Evolutionary conservation across 108 stramenopile genomes (phyloP), one percentile per base, ranked within the genome.

Genomic region (Nitzschia sp.): DNA sequence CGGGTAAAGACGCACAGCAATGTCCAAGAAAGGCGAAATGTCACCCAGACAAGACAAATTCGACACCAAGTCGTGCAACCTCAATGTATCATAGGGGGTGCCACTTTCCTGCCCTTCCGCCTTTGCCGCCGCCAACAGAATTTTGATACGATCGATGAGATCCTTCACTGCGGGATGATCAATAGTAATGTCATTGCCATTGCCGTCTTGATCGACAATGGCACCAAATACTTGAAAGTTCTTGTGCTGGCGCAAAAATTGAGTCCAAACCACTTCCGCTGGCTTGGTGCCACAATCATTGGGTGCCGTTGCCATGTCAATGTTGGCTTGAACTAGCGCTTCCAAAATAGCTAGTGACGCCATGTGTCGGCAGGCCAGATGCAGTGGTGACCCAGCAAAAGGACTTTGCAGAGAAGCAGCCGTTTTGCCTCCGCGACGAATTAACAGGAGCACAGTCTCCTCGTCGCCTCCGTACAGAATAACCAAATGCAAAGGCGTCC

Each of bases 351-450:
- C 57, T 1, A 71, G 44, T 5, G 50, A n/a, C 0, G 69, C 46
- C 31, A 47, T 60, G 58, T 70, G 69, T 26, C 61, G 38, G 47
- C 64, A 64, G 25, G 76, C 76, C 32, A 63, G 56, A 54, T 71
- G 69, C 26, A 77, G 35, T 0, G 69, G 50, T 9, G 76, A 61
- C 16, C 69, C 69, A 29, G 41, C 69, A 16, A 38, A 66, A 3
- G 33, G 45, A 58, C 69, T 77, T 34, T 69, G 76, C 3, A 63
- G 15, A 17, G 67, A 56, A 32, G 53, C 59, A 25, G 44, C 61
- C 13, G 50, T 28, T 19, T 22, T 47, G 6, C 48, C 62, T 8
- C 44, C 34, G 11, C 58, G 31, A n/a, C 62, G 60, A 30, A 46
- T 28, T 53, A 76, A 34, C 16, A 76, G 31, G 2, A 58, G 1